Evolutionary conservation across 2,329 filamentous ascomycete species (phyloP).

Genomic region (Apiospora malaysiana): DNA sequence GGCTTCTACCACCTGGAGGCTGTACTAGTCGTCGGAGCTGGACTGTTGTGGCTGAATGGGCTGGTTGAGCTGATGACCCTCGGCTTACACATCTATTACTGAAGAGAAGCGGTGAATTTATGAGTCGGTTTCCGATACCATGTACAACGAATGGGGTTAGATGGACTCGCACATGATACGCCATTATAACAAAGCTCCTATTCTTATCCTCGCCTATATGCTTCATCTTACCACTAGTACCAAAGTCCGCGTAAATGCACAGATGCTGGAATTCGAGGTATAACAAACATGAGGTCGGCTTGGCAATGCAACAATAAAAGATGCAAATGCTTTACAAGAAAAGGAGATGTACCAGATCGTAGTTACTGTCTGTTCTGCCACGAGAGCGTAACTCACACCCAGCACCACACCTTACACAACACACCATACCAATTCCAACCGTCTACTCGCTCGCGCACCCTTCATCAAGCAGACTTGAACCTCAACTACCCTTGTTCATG

Average conservation of each 20-base stretch:
- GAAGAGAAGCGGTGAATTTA: background rate
- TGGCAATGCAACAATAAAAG: background rate
- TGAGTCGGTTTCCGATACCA: background rate
- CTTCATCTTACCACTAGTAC: background rate
- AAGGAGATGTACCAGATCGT: background rate
- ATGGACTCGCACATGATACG: background rate
- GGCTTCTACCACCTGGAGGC: background rate
- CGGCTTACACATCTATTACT: background rate
- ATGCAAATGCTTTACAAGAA: background rate
- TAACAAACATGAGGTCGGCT: background rate
- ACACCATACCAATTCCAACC: background rate
- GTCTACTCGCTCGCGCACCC: background rate
- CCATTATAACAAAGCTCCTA: background rate
- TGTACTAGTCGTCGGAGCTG: background rate
- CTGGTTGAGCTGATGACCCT: background rate
- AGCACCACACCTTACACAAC: background rate
- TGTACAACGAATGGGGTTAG: background rate
- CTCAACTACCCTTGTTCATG: background rate
- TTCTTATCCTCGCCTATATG: background rate
- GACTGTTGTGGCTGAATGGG: background rate
- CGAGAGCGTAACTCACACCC: background rate
- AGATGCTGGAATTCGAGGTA: background rate
- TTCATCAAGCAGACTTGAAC: background rate
- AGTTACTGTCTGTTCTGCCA: constrained; percentile 5
- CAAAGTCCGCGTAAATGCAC: background rate